Conservation (phyloP, 306 rosid species). For the Medicago lupulina region DNA sequence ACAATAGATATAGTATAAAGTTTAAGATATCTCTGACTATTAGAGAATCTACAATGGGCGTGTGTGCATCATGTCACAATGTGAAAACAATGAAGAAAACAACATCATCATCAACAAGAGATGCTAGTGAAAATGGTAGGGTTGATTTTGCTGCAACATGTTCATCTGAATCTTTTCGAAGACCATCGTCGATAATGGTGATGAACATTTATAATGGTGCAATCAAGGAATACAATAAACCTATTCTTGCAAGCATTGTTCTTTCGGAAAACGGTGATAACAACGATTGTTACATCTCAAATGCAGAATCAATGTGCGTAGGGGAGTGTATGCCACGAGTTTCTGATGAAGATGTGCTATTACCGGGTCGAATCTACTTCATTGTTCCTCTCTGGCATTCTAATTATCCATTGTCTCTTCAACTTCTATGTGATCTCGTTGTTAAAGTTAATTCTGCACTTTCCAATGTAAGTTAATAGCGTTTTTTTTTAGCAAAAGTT, state of each 20-base stretch:
- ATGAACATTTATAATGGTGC: slow-evolving; percentile 54
- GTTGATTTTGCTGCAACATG: neutral
- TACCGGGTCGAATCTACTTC: slow-evolving; percentile 75
- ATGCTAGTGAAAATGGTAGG: neutral
- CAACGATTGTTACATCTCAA: slow-evolving; percentile 56
- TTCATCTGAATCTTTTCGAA: slow-evolving; percentile 47
- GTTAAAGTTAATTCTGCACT: slow-evolving; percentile 65
- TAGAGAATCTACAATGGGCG: slow-evolving; percentile 56
- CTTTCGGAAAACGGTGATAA: slow-evolving; percentile 44
- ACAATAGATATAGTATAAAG: neutral
- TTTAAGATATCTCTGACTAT: neutral
- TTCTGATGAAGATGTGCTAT: slow-evolving; percentile 61
- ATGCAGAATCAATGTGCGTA: slow-evolving; percentile 64
- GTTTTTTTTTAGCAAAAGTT: no score
- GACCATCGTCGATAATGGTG: slow-evolving; percentile 53
- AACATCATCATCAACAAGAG: neutral
- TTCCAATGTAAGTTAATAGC: neutral
- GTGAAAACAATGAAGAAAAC: neutral
- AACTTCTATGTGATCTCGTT: slow-evolving; percentile 68
- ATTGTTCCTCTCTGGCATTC: slow-evolving; percentile 60
- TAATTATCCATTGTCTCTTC: slow-evolving; percentile 52
- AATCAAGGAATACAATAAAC: slow-evolving; percentile 52
- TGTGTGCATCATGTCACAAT: slow-evolving; percentile 53
- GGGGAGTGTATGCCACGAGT: slow-evolving; percentile 63
- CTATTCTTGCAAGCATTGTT: slow-evolving; percentile 52